Base-by-base conservation (phyloP, 352 stramenopile species). In the Phytophthora sansomeana region DNA sequence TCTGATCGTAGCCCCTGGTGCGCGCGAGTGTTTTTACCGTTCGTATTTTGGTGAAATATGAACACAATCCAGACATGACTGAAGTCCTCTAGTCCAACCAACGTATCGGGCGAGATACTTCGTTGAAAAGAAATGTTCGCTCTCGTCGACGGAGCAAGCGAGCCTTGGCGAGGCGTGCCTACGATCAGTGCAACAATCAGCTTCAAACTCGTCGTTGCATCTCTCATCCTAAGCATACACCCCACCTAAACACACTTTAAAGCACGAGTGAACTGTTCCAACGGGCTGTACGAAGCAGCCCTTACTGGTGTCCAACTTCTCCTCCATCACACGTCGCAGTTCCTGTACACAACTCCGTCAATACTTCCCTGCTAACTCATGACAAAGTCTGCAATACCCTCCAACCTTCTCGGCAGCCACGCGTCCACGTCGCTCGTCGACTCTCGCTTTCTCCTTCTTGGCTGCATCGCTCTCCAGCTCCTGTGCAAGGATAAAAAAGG, bases 61-160 rank as follows among this genome's bases (percentile, higher is more conserved):
- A 97, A 97, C 5, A 96, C 52, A 39, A 97, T 82, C 90, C 90
- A 97, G n/a, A 93, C 72, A 44, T 97, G 88, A 43, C 83, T 96
- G 44, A 96, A 97, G 6, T 80, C 54, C 19, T 87, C 74, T 14
- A 97, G 60, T 11, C 83, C 86, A 44, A 83, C 62, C 19, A 97
- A 75, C 13, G 88, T 83, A 30, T 92, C 85, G 0, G 87, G 84
- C 17, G 90, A 92, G 21, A 97, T 80, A 68, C 59, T 91, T 30
- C 91, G 87, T 35, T 94, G 72, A 54, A 97, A 93, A 13, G 78
- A 75, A 44, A 97, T 89, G 41, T 81, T 74, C 1, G 77, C 88
- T 19, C 79, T 63, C 6, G 89, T 92, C 26, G 85, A 82, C 9
- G 88, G 85, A 19, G 86, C 90, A 7, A 96, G 78, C 26, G 85